Evolutionary conservation across 1,284 basidiomycete species (phyloP).

Genomic region (Apiotrichum siamense): DNA sequence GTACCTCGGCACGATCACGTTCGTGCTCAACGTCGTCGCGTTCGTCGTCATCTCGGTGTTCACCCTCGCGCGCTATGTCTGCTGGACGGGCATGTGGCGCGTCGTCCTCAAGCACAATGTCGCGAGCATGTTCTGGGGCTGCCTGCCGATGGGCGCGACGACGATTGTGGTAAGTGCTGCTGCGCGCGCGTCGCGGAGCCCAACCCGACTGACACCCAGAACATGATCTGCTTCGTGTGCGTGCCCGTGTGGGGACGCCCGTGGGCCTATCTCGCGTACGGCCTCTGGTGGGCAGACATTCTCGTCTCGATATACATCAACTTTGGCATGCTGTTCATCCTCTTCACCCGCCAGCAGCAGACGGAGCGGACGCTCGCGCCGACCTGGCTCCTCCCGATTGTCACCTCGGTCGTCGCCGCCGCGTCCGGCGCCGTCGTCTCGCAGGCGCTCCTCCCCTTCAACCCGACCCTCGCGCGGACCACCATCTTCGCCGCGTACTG

Average conservation of each 20-base stretch:
- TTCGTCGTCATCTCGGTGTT: slow-evolving; percentile 56
- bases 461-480: slow-evolving; percentile 53
- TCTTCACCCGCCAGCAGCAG: slow-evolving; percentile 60
- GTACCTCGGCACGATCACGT: slow-evolving; percentile 51
- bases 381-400: slow-evolving; percentile 66
- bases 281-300: slow-evolving; percentile 67
- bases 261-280: slow-evolving; percentile 61
- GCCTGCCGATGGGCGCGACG: slow-evolving; percentile 63
- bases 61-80: slow-evolving; percentile 53
- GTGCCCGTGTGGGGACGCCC: slow-evolving; percentile 50
- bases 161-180: slow-evolving; percentile 54
- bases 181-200: too few species aligned
- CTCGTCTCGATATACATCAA: slow-evolving; percentile 57
- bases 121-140: slow-evolving; percentile 62
- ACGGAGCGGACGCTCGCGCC: slow-evolving; percentile 55
- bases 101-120: slow-evolving; percentile 58
- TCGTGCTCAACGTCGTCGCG: slow-evolving; percentile 61
- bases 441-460: slow-evolving; percentile 50
- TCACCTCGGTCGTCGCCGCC: slow-evolving; percentile 62
- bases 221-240: slow-evolving; percentile 50
- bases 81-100: slow-evolving; percentile 57
- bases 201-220: slow-evolving; percentile 20
- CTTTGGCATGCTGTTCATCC: slow-evolving; percentile 61
- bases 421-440: slow-evolving; percentile 61
- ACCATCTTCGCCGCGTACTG: slow-evolving; percentile 53